Evolutionary conservation across 139 green algal genomes (phyloP).

Genomic region (Dunaliella sp.): DNA sequence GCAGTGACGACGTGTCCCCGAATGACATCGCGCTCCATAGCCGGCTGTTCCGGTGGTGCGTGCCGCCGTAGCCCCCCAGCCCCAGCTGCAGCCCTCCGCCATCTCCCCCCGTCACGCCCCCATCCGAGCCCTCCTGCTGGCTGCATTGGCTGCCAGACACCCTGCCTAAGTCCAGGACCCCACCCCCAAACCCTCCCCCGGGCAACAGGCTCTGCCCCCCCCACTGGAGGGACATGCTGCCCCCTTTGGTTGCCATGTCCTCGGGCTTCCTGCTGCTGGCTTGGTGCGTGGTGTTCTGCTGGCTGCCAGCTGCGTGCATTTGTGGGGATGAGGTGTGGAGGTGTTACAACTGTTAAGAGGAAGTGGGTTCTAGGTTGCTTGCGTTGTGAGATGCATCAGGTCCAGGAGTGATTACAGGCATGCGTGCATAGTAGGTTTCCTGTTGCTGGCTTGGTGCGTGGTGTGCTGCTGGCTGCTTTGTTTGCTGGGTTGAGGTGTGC

Average conservation of each 20-base stretch:
- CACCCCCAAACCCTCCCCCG: background rate
- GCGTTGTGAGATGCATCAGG: too few relatives aligned
- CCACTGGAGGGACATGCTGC: background rate
- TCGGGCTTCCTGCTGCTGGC: background rate
- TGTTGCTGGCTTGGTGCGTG: too few relatives aligned
- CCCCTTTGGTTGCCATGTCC: slow-evolving; percentile 10
- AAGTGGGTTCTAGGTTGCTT: too few relatives aligned
- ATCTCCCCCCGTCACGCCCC: background rate
- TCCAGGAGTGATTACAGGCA: too few relatives aligned
- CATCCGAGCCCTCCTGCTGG: background rate
- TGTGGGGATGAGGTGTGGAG: too few relatives aligned
- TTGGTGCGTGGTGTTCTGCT: background rate
- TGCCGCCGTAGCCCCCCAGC: background rate
- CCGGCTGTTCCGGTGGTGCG: slow-evolving; percentile 28
- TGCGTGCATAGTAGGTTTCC: too few relatives aligned
- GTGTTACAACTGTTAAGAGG: too few relatives aligned
- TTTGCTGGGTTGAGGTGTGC: too few relatives aligned
- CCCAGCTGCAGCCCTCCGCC: background rate
- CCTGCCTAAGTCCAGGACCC: background rate
- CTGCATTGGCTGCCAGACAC: background rate
- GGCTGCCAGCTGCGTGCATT: background rate
- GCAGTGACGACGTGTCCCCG: slow-evolving; percentile 55
- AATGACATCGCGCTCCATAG: slow-evolving; percentile 52
- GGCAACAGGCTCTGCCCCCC: background rate
- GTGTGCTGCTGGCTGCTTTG: too few relatives aligned